phyloP scores from a whole-genome alignment of 2,329 filamentous ascomycete genomes.

The Aaosphaeria arxii region DNA sequence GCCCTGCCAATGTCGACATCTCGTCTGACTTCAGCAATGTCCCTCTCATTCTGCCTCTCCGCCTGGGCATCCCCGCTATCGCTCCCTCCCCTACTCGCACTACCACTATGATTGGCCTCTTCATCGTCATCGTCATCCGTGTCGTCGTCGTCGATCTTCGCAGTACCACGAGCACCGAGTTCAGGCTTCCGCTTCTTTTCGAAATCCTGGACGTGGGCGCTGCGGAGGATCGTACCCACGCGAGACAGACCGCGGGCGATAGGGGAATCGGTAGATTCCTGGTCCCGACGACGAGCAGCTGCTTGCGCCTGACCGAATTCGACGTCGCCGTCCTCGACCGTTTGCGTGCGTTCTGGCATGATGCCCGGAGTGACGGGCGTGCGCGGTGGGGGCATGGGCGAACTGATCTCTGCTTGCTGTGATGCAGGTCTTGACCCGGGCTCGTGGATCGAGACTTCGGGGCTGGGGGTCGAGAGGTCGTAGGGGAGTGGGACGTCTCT shows the following conservation, averaged over 20 bases:
- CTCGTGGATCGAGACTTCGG: background rate
- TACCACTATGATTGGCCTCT: slow-evolving; percentile 13
- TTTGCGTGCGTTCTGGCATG: background rate
- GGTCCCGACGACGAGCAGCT: slow-evolving; percentile 12
- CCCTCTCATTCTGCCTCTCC: slow-evolving; percentile 2
- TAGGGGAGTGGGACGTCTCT: slow-evolving; percentile 87
- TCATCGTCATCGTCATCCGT: slow-evolving; percentile 28
- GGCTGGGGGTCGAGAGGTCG: slow-evolving; percentile 37
- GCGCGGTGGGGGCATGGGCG: background rate
- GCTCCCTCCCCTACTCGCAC: slow-evolving; percentile 19
- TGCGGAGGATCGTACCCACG: slow-evolving; percentile 68
- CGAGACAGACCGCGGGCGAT: slow-evolving; percentile 46
- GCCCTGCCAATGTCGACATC: background rate
- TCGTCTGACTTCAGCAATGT: slow-evolving; percentile 1
- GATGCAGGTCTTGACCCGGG: background rate
- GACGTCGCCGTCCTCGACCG: slow-evolving; percentile 11
- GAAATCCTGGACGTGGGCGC: slow-evolving; percentile 89
- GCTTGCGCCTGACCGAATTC: slow-evolving; percentile 1
- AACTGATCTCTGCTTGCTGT: background rate
- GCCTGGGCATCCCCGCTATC: background rate
- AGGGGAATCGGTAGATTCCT: slow-evolving; percentile 20
- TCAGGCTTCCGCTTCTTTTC: slow-evolving; percentile 67
- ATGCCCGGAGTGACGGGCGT: background rate
- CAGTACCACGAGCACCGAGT: slow-evolving; percentile 24
- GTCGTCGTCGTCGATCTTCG: slow-evolving; percentile 23